Evolutionary conservation across 1,139 yeast species (phyloP), one percentile per base, ranked within the genome.

Genomic region (Waltiozyma sp.): DNA sequence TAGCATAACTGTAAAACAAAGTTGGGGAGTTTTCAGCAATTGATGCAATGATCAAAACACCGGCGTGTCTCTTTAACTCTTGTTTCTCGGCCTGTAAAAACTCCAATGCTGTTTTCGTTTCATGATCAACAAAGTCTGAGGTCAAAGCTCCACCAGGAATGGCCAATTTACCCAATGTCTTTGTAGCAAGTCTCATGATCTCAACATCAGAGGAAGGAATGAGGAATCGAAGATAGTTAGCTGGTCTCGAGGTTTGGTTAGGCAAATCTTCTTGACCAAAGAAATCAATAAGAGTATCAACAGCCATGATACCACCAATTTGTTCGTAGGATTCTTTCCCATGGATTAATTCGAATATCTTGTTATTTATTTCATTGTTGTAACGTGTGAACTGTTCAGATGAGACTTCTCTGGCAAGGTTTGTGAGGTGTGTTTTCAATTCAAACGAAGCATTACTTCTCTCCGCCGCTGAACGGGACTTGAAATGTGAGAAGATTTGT

Each of bases 81-180:
- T 83, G 89, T 52, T 86, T 80, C 52, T 82, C 89, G 41, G 76
- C 79, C 45, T 84, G 89, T 33, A 91, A 71, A 94, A 96, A 84
- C 60, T 91, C 97, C 43, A 89, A 70, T 39, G 96, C 88, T 44
- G 88, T 72, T 56, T 84, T 85, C 13, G 93, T 93, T 59, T 91
- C 96, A 54, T 79, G 84, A 50, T 89, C 96, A 26, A 91, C 96
- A 61, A 91, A 82, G 45, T 88, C 96, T 1, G 94, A 88, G 0
- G 95, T 86, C 44, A 88, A 65, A 2, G 93, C 77, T 1, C 95
- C 93, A 23, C 95, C 95, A 0, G 95, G 89, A 2, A 82, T 77
- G 0, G 97, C 95, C 50, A 91, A 67, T 53, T 82, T 83, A 8
- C 97, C 97, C 52, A 91, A 68, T 0, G 96, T 85, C 43, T 72